Conservation (phyloP, 768 basidiomycete species). For the Termitomyces sp. region DNA sequence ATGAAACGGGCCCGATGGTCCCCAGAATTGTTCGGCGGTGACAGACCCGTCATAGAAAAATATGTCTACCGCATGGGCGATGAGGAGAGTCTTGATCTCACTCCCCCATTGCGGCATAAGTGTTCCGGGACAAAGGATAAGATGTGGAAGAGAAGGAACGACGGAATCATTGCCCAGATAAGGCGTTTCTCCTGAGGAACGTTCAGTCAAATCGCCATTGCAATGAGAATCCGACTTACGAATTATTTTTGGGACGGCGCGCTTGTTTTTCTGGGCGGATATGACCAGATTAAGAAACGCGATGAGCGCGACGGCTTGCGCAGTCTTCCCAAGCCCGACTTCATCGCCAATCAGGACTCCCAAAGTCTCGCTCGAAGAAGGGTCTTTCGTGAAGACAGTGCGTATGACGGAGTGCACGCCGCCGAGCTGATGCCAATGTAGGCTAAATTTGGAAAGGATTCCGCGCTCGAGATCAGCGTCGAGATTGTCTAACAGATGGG, state of each 20-base stretch:
- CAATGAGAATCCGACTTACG: too few species aligned
- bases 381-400: slow-evolving; percentile 10
- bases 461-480: not conserved
- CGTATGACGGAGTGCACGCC: slow-evolving; percentile 22
- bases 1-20: too few species aligned
- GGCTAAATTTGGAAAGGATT: not conserved
- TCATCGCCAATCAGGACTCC: slow-evolving; percentile 27
- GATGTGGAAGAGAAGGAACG: too few species aligned
- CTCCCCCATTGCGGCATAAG: too few species aligned
- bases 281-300: slow-evolving; percentile 20
- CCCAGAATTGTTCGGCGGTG: too few species aligned
- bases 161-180: too few species aligned
- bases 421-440: slow-evolving; percentile 28
- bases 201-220: too few species aligned
- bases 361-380: not conserved
- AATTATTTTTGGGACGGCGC: not conserved
- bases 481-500: not conserved
- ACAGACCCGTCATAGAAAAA: too few species aligned
- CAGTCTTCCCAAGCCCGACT: slow-evolving; percentile 33
- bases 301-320: slow-evolving; percentile 19
- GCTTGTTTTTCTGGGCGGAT: not conserved
- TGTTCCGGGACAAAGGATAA: too few species aligned
- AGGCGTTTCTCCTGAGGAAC: too few species aligned
- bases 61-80: too few species aligned
- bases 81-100: too few species aligned